phyloP scores from a whole-genome alignment of 108 stramenopile species.

The Nitzschia sp. region DNA sequence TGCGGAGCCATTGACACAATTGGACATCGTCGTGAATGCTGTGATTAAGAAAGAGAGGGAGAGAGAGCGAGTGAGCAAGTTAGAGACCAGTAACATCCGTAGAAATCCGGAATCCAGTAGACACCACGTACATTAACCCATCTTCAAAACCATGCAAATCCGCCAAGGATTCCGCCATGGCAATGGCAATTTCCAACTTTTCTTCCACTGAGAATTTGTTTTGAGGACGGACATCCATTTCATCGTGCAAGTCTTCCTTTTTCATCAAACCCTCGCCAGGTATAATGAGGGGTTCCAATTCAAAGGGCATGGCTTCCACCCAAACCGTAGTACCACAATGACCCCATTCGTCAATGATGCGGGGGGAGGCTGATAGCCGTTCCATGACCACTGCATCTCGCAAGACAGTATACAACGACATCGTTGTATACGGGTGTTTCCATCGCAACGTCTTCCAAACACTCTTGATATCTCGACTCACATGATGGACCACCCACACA shows the following conservation, averaged over 20 bases:
- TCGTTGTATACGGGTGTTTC: constrained; percentile 26
- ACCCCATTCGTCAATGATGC: constrained; percentile 68
- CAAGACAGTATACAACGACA: constrained; percentile 28
- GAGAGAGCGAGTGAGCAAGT: background rate
- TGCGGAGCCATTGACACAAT: constrained; percentile 76
- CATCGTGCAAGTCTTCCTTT: constrained; percentile 44
- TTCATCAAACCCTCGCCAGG: constrained; percentile 38
- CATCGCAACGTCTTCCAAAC: constrained; percentile 51
- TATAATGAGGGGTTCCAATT: constrained; percentile 57
- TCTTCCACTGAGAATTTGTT: constrained; percentile 60
- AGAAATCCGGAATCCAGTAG: too few species aligned
- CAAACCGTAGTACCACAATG: constrained; percentile 60
- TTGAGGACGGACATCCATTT: constrained; percentile 43
- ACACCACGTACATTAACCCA: constrained; percentile 41
- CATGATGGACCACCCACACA: constrained; percentile 55
- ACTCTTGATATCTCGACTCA: constrained; percentile 14
- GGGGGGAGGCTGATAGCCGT: constrained; percentile 53
- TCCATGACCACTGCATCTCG: constrained; percentile 75
- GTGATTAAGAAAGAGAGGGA: background rate
- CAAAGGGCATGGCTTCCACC: constrained; percentile 53
- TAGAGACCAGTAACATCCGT: too few species aligned
- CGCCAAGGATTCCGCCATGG: constrained; percentile 71
- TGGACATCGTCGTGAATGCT: constrained; percentile 79
- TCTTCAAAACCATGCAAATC: constrained; percentile 67
- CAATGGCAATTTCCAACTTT: constrained; percentile 61